These are phyloP conservation scores for Fusarium sp. DNA, from an alignment of 2,329 filamentous ascomycete species.

Conservation along the genomic window DNA sequence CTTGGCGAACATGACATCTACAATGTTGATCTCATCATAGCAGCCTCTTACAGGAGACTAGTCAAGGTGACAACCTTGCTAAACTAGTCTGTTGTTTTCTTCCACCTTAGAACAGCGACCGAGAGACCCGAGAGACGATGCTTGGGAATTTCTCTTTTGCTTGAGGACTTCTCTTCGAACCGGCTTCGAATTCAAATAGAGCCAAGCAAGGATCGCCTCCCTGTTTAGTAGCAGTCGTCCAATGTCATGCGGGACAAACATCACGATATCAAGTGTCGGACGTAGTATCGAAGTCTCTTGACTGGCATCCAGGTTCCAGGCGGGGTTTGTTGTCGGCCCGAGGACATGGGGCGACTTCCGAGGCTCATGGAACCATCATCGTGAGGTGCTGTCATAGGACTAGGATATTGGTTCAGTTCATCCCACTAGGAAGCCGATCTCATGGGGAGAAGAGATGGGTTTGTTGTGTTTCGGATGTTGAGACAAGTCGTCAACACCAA, in stretches of 20 bases:
- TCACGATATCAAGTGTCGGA: background rate
- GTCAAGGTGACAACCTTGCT: background rate
- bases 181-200: background rate
- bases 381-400: background rate
- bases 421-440: background rate
- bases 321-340: conserved; percentile 8
- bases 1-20: conserved; percentile 27
- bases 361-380: background rate
- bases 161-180: background rate
- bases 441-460: background rate
- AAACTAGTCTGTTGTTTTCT: background rate
- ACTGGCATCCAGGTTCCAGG: background rate
- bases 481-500: background rate
- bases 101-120: background rate
- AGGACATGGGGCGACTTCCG: conserved; percentile 4
- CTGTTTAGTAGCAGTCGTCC: background rate
- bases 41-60: background rate
- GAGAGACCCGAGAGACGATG: background rate
- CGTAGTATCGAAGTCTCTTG: background rate
- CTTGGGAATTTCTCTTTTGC: background rate
- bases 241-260: background rate
- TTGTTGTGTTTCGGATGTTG: background rate
- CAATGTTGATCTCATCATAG: background rate
- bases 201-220: background rate
- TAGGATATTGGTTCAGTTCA: background rate